Percentiles rank a stretch among this genome's conserved stretches.
These are phyloP conservation scores for Euptelea pleiosperma DNA, from an alignment of 164 flowering plant genomes.

Conservation along the genomic window DNA sequence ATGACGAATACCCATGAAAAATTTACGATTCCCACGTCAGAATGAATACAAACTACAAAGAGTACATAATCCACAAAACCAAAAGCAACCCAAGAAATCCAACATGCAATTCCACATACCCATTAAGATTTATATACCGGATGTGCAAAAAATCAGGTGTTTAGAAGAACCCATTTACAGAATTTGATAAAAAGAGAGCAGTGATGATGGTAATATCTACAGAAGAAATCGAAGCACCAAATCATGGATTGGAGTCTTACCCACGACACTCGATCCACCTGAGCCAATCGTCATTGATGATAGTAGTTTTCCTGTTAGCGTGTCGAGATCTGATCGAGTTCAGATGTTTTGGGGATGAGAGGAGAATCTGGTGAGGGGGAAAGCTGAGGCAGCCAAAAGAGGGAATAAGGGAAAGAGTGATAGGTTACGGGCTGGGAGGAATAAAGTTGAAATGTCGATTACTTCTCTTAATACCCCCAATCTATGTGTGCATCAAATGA, in stretches of 20 bases:
- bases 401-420: slow-evolving; percentile 11
- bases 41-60: not conserved
- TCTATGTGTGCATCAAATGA: no score
- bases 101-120: not conserved
- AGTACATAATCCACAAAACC: not conserved
- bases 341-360: not conserved
- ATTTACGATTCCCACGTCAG: no score
- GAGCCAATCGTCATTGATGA: slow-evolving; percentile 74
- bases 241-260: slow-evolving; percentile 27
- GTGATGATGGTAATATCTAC: no score
- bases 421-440: slow-evolving; percentile 17
- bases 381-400: slow-evolving; percentile 1
- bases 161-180: not conserved
- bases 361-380: slow-evolving; percentile 3
- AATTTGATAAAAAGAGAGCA: not conserved
- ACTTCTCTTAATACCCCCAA: no score
- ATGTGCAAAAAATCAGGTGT: not conserved
- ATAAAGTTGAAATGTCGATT: slow-evolving; percentile 17
- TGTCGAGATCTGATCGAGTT: slow-evolving; percentile 29
- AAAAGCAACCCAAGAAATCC: not conserved
- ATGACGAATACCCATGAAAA: slow-evolving; percentile 1
- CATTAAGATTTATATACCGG: not conserved
- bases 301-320: not conserved
- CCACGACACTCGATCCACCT: slow-evolving; percentile 83
- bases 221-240: not conserved